Percentiles rank a stretch among this genome's conserved stretches.
Evolutionary conservation across 371 early-diverging fungal genomes (phyloP).

Genomic region (Cokeromyces recurvatus): DNA sequence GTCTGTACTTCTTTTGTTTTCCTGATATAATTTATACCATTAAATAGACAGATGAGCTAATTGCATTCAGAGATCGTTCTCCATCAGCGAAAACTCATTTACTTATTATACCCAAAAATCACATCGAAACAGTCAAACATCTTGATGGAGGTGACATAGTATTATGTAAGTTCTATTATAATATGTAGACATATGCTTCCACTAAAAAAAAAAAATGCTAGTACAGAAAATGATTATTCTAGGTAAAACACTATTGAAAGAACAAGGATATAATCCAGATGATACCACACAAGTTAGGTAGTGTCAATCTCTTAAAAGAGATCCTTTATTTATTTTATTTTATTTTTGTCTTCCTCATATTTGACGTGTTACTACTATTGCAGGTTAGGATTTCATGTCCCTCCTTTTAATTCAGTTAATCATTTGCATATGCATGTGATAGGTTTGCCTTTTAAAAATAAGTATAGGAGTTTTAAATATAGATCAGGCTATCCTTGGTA

Average conservation of each 20-base stretch:
- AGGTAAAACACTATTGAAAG: constrained; percentile 32
- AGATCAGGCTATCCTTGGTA: constrained; percentile 26
- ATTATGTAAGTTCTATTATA: constrained; percentile 53
- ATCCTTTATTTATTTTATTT: too few relatives aligned
- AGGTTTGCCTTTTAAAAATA: constrained; percentile 45
- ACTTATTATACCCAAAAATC: constrained; percentile 48
- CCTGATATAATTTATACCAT: too few relatives aligned
- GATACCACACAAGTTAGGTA: constrained; percentile 19
- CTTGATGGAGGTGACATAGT: constrained; percentile 33
- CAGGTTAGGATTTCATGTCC: constrained; percentile 66
- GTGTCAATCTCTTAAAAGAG: too few relatives aligned
- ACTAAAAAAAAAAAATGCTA: neutral
- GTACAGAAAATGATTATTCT: constrained; percentile 41
- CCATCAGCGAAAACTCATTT: constrained; percentile 52
- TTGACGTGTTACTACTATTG: too few relatives aligned
- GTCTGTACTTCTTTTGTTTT: too few relatives aligned
- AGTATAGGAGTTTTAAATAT: constrained; percentile 22
- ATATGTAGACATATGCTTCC: too few relatives aligned
- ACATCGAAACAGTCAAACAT: constrained; percentile 39
- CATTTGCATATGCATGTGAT: constrained; percentile 63
- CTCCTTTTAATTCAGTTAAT: constrained; percentile 57
- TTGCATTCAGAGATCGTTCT: constrained; percentile 59
- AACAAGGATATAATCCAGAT: constrained; percentile 32
- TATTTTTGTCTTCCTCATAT: too few relatives aligned
- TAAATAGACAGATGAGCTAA: constrained; percentile 47